These are phyloP conservation scores for Magnaporthiopsis poae DNA, from an alignment of 2,329 filamentous ascomycete genomes.

Conservation along the genomic window DNA sequence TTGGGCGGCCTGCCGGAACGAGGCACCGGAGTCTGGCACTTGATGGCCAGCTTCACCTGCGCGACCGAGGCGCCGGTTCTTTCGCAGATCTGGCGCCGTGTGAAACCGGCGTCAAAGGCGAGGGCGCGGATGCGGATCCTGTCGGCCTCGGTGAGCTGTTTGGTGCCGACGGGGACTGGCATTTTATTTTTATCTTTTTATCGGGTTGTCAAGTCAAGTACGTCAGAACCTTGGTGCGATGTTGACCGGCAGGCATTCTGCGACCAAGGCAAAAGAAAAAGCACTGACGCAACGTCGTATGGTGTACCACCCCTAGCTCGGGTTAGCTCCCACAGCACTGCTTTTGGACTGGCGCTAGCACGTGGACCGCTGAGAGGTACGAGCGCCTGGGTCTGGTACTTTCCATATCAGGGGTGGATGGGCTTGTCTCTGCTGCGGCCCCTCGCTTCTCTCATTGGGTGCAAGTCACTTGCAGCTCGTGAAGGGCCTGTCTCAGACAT, in stretches of 20 bases:
- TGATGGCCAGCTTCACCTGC: constrained; percentile 16
- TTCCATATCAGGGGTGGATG: not conserved
- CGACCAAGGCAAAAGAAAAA: not conserved
- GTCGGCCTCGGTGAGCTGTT: constrained; percentile 16
- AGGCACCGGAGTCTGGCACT: constrained; percentile 14
- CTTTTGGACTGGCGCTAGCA: not conserved
- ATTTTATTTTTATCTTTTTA: not conserved
- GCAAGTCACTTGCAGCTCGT: too few relatives aligned
- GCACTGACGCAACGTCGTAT: too few relatives aligned
- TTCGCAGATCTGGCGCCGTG: constrained; percentile 14
- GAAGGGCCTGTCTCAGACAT: too few relatives aligned
- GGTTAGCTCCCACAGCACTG: not conserved
- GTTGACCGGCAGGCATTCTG: too few relatives aligned
- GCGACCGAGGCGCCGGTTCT: constrained; percentile 15
- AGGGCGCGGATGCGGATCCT: constrained; percentile 14
- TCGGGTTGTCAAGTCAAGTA: too few relatives aligned
- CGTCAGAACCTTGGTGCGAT: too few relatives aligned
- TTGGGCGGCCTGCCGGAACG: constrained; percentile 12
- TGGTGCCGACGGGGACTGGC: constrained; percentile 12
- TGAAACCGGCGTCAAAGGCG: constrained; percentile 13
- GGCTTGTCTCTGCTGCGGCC: too few relatives aligned
- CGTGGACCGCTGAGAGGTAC: not conserved
- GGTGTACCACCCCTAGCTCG: not conserved
- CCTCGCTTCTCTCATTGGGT: too few relatives aligned
- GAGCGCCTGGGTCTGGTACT: not conserved